These are phyloP conservation scores for Ochromonas danica DNA, from an alignment of 108 stramenopile genomes.

Conservation along the genomic window DNA sequence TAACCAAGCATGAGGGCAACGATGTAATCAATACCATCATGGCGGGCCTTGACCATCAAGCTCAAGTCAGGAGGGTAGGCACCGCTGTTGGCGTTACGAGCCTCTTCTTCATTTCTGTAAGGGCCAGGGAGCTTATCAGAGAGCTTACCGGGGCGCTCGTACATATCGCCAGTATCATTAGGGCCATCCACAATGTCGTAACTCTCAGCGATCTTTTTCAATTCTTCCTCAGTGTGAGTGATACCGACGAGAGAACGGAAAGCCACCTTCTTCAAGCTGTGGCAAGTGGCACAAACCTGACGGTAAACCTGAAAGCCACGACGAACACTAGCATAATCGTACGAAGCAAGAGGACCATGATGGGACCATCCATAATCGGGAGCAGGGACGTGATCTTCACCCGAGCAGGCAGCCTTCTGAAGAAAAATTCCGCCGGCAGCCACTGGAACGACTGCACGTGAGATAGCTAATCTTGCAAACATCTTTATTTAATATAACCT, in stretches of 20 bases:
- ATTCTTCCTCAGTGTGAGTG: slow-evolving; percentile 85
- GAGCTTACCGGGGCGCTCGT: slow-evolving; percentile 96
- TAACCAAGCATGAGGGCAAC: slow-evolving; percentile 93
- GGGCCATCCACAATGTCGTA: slow-evolving; percentile 94
- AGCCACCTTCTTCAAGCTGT: slow-evolving; percentile 80
- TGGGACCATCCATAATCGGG: slow-evolving; percentile 52
- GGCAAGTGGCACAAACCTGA: slow-evolving; percentile 94
- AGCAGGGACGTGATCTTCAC: slow-evolving; percentile 50
- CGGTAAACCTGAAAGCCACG: slow-evolving; percentile 99
- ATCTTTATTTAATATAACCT: no score
- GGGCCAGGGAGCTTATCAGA: slow-evolving; percentile 84
- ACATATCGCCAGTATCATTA: slow-evolving; percentile 97
- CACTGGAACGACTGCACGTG: no score
- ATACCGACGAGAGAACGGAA: slow-evolving; percentile 97
- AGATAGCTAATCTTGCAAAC: no score
- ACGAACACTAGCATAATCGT: slow-evolving; percentile 71
- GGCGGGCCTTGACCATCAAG: slow-evolving; percentile 97
- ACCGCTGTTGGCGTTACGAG: slow-evolving; percentile 92
- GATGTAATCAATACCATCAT: slow-evolving; percentile 91
- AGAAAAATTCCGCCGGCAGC: no score
- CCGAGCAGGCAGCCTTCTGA: not conserved
- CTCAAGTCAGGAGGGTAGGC: slow-evolving; percentile 95
- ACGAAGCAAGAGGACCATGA: slow-evolving; percentile 48
- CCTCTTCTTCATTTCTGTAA: slow-evolving; percentile 91
- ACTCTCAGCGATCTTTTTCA: slow-evolving; percentile 80